phyloP scores from a whole-genome alignment of 2,329 filamentous ascomycete genomes.

The Fusarium cyanostomum region DNA sequence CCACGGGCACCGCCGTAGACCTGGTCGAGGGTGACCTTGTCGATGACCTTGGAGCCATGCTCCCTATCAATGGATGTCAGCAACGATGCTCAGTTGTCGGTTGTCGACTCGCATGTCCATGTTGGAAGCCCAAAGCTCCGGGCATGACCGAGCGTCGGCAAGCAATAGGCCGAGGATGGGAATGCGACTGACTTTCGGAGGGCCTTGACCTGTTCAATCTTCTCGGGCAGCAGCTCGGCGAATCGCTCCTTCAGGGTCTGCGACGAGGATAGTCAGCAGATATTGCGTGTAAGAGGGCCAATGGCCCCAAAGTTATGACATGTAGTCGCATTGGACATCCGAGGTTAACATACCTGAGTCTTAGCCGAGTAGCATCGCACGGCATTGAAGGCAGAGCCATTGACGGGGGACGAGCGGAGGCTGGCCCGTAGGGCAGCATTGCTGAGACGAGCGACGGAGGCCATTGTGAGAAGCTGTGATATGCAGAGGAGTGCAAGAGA shows the following conservation, averaged over 20 bases:
- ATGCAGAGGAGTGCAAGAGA: slow-evolving; percentile 44
- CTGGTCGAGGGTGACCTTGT: slow-evolving; percentile 98
- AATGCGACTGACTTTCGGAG: slow-evolving; percentile 81
- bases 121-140: slow-evolving; percentile 17
- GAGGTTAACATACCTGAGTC: slow-evolving; percentile 72
- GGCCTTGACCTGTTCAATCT: slow-evolving; percentile 99
- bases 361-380: slow-evolving; percentile 94
- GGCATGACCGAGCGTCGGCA: slow-evolving; percentile 22
- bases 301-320: slow-evolving; percentile 9
- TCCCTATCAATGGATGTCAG: slow-evolving; percentile 67
- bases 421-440: slow-evolving; percentile 84
- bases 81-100: slow-evolving; percentile 10
- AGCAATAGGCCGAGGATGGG: slow-evolving; percentile 24
- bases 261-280: slow-evolving; percentile 11
- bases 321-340: slow-evolving; percentile 13
- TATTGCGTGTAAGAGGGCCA: not conserved
- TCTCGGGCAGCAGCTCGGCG: slow-evolving; percentile 91
- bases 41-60: slow-evolving; percentile 92
- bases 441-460: slow-evolving; percentile 82
- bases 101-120: slow-evolving; percentile 3
- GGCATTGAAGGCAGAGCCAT: slow-evolving; percentile 80
- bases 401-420: slow-evolving; percentile 72
- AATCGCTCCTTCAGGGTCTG: slow-evolving; percentile 99
- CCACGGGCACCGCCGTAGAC: slow-evolving; percentile 99
- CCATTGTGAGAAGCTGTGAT: slow-evolving; percentile 67